phyloP scores from a whole-genome alignment of 257 asterid species.

The Euphrasia confusa region DNA sequence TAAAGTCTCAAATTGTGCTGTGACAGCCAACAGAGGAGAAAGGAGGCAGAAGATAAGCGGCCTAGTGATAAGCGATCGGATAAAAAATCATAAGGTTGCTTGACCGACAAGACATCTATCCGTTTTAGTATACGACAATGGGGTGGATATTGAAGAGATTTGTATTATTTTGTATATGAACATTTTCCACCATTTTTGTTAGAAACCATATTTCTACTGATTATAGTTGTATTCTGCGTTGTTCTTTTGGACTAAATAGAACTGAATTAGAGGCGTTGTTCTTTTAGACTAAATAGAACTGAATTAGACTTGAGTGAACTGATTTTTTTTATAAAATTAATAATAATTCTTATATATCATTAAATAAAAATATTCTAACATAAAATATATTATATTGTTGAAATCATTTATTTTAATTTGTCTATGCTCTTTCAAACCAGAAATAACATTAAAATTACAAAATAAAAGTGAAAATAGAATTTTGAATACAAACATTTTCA shows the following conservation, averaged over 20 bases:
- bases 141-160: neutral
- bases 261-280: too few species aligned
- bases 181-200: neutral
- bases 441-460: too few species aligned
- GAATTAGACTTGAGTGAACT: too few species aligned
- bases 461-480: too few species aligned
- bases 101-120: too few species aligned
- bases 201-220: conserved; percentile 8
- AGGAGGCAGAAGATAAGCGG: conserved; percentile 55
- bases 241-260: neutral
- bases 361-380: too few species aligned
- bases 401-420: neutral
- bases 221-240: neutral
- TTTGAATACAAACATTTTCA: too few species aligned
- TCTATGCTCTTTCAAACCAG: too few species aligned
- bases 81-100: conserved; percentile 35
- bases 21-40: conserved; percentile 55
- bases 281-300: neutral
- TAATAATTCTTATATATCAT: too few species aligned
- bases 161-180: neutral
- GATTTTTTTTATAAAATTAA: too few species aligned
- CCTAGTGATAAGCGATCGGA: conserved; percentile 45
- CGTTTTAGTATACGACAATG: neutral
- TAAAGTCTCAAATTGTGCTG: conserved; percentile 12
- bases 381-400: too few species aligned